Conservation (phyloP, 2,329 filamentous ascomycete species). For the Calycina marina region DNA sequence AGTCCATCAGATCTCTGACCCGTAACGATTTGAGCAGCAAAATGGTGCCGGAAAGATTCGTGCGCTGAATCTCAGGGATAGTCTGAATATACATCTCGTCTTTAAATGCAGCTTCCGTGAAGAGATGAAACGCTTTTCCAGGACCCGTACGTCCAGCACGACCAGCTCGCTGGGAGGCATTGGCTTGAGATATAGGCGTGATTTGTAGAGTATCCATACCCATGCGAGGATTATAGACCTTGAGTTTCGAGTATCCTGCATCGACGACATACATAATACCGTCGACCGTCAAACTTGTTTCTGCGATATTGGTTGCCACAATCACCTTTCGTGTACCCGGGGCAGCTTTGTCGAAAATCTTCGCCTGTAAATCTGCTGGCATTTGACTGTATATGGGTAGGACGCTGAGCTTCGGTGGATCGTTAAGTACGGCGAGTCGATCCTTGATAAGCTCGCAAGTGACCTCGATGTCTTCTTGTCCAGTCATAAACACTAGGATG, state of each 20-base stretch:
- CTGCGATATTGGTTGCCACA: constrained; percentile 95
- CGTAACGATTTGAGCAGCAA: constrained; percentile 87
- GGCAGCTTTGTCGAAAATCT: constrained; percentile 86
- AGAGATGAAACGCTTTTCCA: constrained; percentile 87
- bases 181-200: constrained; percentile 93
- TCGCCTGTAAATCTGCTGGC: constrained; percentile 94
- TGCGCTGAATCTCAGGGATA: constrained; percentile 94
- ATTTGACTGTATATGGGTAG: constrained; percentile 98
- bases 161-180: constrained; percentile 83
- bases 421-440: constrained; percentile 74
- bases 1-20: constrained; percentile 86
- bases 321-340: constrained; percentile 93
- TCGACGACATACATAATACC: constrained; percentile 99
- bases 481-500: constrained; percentile 98
- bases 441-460: constrained; percentile 91
- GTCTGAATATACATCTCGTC: constrained; percentile 95
- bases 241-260: constrained; percentile 89
- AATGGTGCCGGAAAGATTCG: constrained; percentile 89
- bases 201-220: constrained; percentile 98
- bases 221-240: constrained; percentile 98
- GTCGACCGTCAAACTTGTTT: constrained; percentile 94
- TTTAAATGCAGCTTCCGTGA: constrained; percentile 85
- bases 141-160: constrained; percentile 89
- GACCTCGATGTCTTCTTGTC: constrained; percentile 94
- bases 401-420: constrained; percentile 87